These are phyloP conservation scores for Hirsutella minnesotensis DNA, from an alignment of 2,329 filamentous ascomycete genomes.

Conservation along the genomic window DNA sequence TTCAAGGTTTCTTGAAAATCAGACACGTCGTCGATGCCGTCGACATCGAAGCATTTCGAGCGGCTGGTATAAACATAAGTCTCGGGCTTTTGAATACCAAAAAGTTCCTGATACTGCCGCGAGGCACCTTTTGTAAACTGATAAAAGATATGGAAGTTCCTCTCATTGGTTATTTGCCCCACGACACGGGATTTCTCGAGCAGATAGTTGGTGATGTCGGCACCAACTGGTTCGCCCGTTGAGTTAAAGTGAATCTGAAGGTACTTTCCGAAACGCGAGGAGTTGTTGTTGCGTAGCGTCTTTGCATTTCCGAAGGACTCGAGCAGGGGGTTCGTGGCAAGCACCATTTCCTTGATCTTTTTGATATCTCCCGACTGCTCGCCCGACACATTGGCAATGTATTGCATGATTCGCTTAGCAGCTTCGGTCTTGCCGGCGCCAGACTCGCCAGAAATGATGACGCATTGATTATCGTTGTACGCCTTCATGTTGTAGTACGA, in stretches of 20 bases:
- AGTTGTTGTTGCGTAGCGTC: constrained; percentile 97
- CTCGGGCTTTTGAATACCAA: constrained; percentile 82
- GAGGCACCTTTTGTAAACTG: constrained; percentile 94
- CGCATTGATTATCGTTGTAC: constrained; percentile 97
- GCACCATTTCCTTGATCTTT: constrained; percentile 97
- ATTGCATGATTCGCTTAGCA: constrained; percentile 98
- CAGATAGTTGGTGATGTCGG: constrained; percentile 96
- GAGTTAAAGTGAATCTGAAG: constrained; percentile 92
- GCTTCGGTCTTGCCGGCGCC: constrained; percentile 98
- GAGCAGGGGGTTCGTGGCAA: constrained; percentile 91
- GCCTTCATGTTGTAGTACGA: constrained; percentile 99
- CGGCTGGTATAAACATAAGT: constrained; percentile 89
- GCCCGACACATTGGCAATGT: constrained; percentile 93
- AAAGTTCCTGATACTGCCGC: constrained; percentile 74
- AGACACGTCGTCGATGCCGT: constrained; percentile 81
- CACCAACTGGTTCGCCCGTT: constrained; percentile 84
- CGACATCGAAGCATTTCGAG: constrained; percentile 90
- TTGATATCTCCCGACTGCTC: constrained; percentile 78
- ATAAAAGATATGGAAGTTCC: constrained; percentile 99
- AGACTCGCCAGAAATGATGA: constrained; percentile 97
- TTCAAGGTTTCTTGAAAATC: constrained; percentile 86
- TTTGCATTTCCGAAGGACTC: constrained; percentile 99
- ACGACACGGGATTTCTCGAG: constrained; percentile 93
- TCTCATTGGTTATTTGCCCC: constrained; percentile 87
- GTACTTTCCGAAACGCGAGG: constrained; percentile 96